These are phyloP conservation scores for baker's yeast (Saccharomyces cerevisiae) DNA, from an alignment of 805 yeast species.

Conservation along the genomic window DNA sequence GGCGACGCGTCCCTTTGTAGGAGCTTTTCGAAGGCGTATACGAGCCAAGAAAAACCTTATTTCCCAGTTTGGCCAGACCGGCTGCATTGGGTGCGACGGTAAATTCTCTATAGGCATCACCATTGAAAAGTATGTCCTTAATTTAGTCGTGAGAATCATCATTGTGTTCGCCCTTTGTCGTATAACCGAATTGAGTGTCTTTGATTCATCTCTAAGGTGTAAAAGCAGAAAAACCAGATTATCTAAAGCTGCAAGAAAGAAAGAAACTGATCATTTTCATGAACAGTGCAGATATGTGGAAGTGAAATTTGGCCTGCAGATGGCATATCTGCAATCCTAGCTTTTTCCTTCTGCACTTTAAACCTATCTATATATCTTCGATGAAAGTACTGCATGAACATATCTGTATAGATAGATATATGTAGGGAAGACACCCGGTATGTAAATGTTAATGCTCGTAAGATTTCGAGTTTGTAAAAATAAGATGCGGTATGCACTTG, in stretches of 20 bases:
- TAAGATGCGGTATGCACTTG: not conserved
- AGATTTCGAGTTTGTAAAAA: not conserved
- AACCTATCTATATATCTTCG: not conserved
- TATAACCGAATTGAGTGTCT: not conserved
- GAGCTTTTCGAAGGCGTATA: not conserved
- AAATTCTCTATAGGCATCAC: not conserved
- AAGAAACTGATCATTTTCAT: not conserved
- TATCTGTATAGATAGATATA: not conserved
- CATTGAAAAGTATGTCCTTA: not conserved
- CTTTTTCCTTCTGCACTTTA: not conserved
- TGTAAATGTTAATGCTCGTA: not conserved
- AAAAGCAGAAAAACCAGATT: not conserved
- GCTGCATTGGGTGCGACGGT: slow-evolving; percentile 1
- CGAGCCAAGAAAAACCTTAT: slow-evolving; percentile 26
- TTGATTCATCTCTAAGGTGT: not conserved
- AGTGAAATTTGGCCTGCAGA: not conserved
- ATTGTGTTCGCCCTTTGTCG: not conserved
- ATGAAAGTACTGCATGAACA: not conserved
- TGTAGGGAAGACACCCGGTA: not conserved
- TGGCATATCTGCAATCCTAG: too few species aligned
- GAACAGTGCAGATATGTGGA: not conserved
- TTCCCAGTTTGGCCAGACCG: slow-evolving; percentile 51
- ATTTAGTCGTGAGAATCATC: not conserved
- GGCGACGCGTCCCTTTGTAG: not conserved
- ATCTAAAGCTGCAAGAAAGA: not conserved